phyloP scores from a whole-genome alignment of 2,329 filamentous ascomycete genomes.

The Karstenula rhodostoma region DNA sequence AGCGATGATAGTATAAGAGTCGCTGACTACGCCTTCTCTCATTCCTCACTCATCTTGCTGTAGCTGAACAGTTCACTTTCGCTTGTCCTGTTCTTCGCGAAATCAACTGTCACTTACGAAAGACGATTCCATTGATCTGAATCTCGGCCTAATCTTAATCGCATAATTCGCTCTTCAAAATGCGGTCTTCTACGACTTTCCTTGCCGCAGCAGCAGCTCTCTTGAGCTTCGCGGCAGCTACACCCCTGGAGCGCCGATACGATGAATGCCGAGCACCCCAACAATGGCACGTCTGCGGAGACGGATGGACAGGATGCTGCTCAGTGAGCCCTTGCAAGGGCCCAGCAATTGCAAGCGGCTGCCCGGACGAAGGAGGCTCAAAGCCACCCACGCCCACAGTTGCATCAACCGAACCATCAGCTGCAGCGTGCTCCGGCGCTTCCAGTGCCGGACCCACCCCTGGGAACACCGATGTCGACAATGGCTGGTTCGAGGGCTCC shows the following conservation, averaged over 20 bases:
- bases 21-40: not conserved
- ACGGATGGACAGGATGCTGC: constrained; percentile 13
- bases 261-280: constrained; percentile 5
- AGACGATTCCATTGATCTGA: not conserved
- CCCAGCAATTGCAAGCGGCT: constrained; percentile 9
- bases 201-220: constrained; percentile 4
- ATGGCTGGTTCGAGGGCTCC: not conserved
- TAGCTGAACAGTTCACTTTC: not conserved
- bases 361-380: constrained; percentile 6
- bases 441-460: not conserved
- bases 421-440: not conserved
- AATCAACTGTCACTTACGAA: not conserved
- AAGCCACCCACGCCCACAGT: not conserved
- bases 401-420: not conserved
- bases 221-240: constrained; percentile 7
- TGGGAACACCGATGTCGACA: not conserved
- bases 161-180: not conserved
- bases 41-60: not conserved
- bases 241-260: constrained; percentile 7
- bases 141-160: not conserved
- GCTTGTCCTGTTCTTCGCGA: not conserved
- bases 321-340: constrained; percentile 12
- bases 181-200: constrained; percentile 12
- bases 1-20: constrained; percentile 5
- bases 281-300: constrained; percentile 8